phyloP scores from a whole-genome alignment of 345 rosid genomes.

The Tarenaya hassleriana region DNA sequence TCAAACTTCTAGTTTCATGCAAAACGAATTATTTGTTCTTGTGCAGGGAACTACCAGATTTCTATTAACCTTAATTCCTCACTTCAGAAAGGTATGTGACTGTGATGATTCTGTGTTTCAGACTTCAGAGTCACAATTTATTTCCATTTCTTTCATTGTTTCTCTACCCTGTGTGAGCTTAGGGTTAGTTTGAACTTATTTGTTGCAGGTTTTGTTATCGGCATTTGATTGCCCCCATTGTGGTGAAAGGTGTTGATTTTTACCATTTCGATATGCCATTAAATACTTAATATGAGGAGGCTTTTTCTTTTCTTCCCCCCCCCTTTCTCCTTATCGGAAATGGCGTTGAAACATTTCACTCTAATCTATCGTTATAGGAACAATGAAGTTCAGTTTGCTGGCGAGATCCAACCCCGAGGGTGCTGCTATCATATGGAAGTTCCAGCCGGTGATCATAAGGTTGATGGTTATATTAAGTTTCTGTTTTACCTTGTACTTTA shows the following conservation, averaged over 20 bases:
- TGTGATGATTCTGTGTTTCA: constrained; percentile 3
- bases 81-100: constrained; percentile 77
- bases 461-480: constrained; percentile 18
- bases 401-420: constrained; percentile 78
- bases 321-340: background rate
- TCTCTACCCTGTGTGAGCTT: constrained; percentile 6
- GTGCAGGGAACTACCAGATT: constrained; percentile 68
- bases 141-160: background rate
- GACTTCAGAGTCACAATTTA: background rate
- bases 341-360: background rate
- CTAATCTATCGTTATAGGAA: constrained; percentile 40
- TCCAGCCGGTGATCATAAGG: constrained; percentile 62
- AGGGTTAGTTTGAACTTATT: constrained; percentile 8
- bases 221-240: constrained; percentile 92
- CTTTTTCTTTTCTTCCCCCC: background rate
- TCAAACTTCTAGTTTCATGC: background rate
- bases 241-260: constrained; percentile 60
- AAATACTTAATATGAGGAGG: background rate
- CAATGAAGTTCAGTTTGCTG: constrained; percentile 95
- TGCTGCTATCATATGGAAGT: constrained; percentile 55
- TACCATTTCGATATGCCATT: constrained; percentile 2
- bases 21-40: constrained; percentile 3
- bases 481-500: background rate
- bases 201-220: constrained; percentile 67
- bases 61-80: constrained; percentile 73